Conservation (phyloP, 129 eudicot genomes). For the Ambrosia artemisiifolia region DNA sequence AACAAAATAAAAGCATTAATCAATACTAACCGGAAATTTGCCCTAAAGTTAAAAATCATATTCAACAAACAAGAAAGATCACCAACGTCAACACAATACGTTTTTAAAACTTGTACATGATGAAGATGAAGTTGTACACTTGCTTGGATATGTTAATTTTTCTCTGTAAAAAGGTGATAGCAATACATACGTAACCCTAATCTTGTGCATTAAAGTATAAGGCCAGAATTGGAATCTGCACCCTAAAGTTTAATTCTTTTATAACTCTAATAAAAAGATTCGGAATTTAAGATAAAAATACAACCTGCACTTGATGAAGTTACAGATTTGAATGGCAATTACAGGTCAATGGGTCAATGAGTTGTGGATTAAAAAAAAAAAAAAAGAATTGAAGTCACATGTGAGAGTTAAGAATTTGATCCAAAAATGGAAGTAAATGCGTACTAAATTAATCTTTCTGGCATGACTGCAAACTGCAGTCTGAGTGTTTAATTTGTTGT, state of each 20-base stretch:
- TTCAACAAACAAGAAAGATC: no score
- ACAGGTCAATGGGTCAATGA: no score
- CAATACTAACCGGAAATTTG: neutral
- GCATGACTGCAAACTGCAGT: constrained; percentile 25
- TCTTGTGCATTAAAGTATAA: neutral
- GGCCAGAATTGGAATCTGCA: no score
- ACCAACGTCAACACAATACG: neutral
- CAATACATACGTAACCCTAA: neutral
- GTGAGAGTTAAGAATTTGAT: constrained; percentile 8
- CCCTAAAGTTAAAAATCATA: neutral
- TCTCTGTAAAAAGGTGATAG: neutral
- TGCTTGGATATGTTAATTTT: neutral
- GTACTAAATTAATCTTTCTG: constrained; percentile 29
- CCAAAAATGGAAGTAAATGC: constrained; percentile 11
- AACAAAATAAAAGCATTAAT: no score
- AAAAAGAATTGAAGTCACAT: neutral
- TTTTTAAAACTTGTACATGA: neutral
- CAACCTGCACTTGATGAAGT: no score
- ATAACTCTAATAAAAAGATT: no score
- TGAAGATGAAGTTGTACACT: constrained; percentile 1
- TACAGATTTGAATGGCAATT: no score
- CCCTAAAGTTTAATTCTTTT: no score
- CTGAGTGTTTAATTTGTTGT: constrained; percentile 20
- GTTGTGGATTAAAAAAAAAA: no score
- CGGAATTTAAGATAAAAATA: no score